Evolutionary conservation across 495 filamentous ascomycete genomes (phyloP).

Genomic region (Ascobolus immersus): DNA sequence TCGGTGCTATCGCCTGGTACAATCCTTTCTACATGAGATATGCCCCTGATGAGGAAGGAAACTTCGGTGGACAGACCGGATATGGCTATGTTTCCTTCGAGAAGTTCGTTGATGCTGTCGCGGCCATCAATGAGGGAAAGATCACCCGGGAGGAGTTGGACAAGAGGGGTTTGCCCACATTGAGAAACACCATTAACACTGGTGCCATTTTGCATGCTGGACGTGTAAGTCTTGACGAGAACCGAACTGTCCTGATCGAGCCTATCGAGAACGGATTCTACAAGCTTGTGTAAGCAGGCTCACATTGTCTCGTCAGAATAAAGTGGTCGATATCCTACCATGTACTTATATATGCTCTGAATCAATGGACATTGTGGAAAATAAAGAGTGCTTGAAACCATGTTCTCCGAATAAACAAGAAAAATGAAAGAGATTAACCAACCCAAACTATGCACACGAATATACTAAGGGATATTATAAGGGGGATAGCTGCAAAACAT

Average conservation of each 20-base stretch:
- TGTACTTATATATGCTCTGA: too few species aligned
- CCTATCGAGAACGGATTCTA: slow-evolving; percentile 33
- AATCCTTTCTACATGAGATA: slow-evolving; percentile 97
- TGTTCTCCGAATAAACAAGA: too few species aligned
- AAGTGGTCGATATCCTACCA: too few species aligned
- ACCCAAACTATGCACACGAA: too few species aligned
- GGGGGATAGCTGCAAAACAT: too few species aligned
- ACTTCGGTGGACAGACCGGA: slow-evolving; percentile 72
- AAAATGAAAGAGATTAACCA: too few species aligned
- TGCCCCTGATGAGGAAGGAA: slow-evolving; percentile 81
- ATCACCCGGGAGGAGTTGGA: slow-evolving; percentile 53
- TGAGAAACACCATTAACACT: slow-evolving; percentile 72
- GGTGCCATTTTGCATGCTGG: slow-evolving; percentile 79
- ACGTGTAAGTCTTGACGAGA: slow-evolving; percentile 54
- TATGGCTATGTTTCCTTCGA: slow-evolving; percentile 89
- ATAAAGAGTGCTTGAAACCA: too few species aligned
- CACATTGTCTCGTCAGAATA: too few species aligned
- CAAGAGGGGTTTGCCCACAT: slow-evolving; percentile 51
- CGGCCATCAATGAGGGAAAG: slow-evolving; percentile 43
- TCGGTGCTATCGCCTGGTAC: slow-evolving; percentile 45
- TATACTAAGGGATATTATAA: too few species aligned
- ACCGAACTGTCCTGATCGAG: slow-evolving; percentile 46
- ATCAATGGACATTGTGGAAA: too few species aligned
- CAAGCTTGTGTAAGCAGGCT: slow-evolving; percentile 45
- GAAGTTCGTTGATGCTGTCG: slow-evolving; percentile 80